Evolutionary conservation across 208 protist genomes (phyloP).

Genomic region (Leishmania amazonensis): DNA sequence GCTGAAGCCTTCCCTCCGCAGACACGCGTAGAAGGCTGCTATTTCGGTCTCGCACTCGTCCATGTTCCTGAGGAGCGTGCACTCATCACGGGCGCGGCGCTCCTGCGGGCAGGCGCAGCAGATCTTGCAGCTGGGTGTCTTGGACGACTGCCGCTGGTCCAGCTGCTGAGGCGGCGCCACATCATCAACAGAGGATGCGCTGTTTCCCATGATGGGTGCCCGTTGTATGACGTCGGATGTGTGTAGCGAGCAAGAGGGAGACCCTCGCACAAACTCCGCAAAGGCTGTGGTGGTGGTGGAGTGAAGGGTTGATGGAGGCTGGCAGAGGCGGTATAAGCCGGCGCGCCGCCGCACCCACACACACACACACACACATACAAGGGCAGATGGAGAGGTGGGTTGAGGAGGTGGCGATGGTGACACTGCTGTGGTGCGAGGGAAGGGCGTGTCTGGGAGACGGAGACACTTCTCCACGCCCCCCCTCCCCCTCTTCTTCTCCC

Average conservation of each 20-base stretch:
- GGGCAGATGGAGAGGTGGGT: not conserved
- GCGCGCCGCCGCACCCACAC: conserved; percentile 9
- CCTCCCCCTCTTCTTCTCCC: not conserved
- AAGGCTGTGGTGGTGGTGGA: not conserved
- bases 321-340: not conserved
- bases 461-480: not conserved
- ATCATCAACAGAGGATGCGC: not conserved
- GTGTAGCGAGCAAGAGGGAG: not conserved
- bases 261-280: not conserved
- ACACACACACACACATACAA: conserved; percentile 9
- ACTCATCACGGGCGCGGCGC: conserved; percentile 78
- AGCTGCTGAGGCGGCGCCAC: not conserved
- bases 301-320: not conserved
- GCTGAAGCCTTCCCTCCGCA: conserved; percentile 76
- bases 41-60: conserved; percentile 71
- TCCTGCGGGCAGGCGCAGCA: conserved; percentile 85
- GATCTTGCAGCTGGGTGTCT: conserved; percentile 78
- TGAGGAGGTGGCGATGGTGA: not conserved
- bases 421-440: not conserved
- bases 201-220: conserved; percentile 9
- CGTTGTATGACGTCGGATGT: not conserved
- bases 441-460: not conserved
- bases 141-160: conserved; percentile 6
- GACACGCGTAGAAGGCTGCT: conserved; percentile 71
- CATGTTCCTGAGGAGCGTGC: conserved; percentile 64